Percentiles rank a stretch among this genome's conserved stretches.
Evolutionary conservation across 768 basidiomycete species (phyloP).

Genomic region (Tulasnella sp.): DNA sequence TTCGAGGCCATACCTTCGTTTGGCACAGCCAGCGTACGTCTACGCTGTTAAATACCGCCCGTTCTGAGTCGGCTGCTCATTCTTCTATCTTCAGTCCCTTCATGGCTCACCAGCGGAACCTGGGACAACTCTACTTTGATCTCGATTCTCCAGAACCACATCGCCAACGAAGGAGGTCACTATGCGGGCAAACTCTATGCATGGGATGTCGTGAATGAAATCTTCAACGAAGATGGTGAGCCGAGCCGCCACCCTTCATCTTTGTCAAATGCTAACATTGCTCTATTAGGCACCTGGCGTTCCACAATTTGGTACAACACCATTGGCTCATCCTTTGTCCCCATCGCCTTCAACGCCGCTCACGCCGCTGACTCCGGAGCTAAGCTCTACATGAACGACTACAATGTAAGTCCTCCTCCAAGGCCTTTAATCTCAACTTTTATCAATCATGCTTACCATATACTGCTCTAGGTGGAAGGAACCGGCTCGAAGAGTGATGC

Average conservation of each 20-base stretch:
- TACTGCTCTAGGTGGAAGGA: neutral
- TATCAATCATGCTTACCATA: constrained; percentile 26
- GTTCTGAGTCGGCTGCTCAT: neutral
- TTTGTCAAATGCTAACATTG: neutral
- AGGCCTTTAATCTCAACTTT: constrained; percentile 12
- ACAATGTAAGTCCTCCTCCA: neutral
- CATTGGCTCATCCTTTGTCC: constrained; percentile 41
- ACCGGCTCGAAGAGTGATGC: constrained; percentile 47
- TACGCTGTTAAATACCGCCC: constrained; percentile 31
- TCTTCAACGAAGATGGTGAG: constrained; percentile 49
- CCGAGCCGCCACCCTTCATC: neutral
- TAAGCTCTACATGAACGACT: constrained; percentile 44
- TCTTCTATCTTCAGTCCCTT: neutral
- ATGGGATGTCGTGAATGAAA: constrained; percentile 51
- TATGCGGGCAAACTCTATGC: constrained; percentile 48
- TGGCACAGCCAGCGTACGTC: constrained; percentile 48
- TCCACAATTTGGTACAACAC: constrained; percentile 47
- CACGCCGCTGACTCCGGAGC: constrained; percentile 47
- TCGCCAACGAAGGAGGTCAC: constrained; percentile 43
- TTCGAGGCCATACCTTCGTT: constrained; percentile 27
- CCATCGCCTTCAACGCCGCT: constrained; percentile 41
- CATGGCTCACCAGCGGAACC: neutral
- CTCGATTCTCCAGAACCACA: constrained; percentile 42
- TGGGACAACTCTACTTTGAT: constrained; percentile 22
- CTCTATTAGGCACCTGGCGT: constrained; percentile 32